These are phyloP conservation scores for Amanita pseudoporphyria DNA, from an alignment of 768 basidiomycete species.

Conservation along the genomic window DNA sequence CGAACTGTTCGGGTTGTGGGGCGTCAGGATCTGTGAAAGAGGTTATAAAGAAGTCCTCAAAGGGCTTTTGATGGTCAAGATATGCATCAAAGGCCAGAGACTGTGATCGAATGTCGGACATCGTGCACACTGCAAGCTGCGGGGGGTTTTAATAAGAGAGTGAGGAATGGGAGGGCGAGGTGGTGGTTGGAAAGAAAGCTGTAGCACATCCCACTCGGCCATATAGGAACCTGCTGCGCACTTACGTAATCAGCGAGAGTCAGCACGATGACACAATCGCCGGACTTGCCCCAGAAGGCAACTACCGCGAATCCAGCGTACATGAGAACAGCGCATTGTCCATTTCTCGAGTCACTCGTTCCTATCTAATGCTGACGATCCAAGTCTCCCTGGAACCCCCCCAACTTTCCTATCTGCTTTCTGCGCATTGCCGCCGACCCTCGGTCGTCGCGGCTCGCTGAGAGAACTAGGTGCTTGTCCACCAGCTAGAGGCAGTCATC, in stretches of 20 bases:
- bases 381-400: slow-evolving; percentile 40
- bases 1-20: slow-evolving; percentile 76
- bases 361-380: slow-evolving; percentile 39
- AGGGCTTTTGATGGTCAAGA: slow-evolving; percentile 27
- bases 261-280: background rate
- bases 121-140: slow-evolving; percentile 18
- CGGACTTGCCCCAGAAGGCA: background rate
- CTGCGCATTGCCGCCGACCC: slow-evolving; percentile 37
- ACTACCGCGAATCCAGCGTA: background rate
- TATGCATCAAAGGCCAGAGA: slow-evolving; percentile 21
- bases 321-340: too few species aligned
- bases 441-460: slow-evolving; percentile 34
- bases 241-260: slow-evolving; percentile 8
- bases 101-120: slow-evolving; percentile 24
- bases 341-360: too few species aligned
- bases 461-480: slow-evolving; percentile 66
- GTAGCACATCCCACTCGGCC: slow-evolving; percentile 10
- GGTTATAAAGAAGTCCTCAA: slow-evolving; percentile 55
- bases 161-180: slow-evolving; percentile 9
- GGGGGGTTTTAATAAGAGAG: slow-evolving; percentile 16
- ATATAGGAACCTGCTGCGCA: slow-evolving; percentile 26
- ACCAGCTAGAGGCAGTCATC: slow-evolving; percentile 40
- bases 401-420: slow-evolving; percentile 42
- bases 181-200: slow-evolving; percentile 23
- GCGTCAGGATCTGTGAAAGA: slow-evolving; percentile 62